Conservation (phyloP, 78 protist species). For the Diacronema lutheri region DNA sequence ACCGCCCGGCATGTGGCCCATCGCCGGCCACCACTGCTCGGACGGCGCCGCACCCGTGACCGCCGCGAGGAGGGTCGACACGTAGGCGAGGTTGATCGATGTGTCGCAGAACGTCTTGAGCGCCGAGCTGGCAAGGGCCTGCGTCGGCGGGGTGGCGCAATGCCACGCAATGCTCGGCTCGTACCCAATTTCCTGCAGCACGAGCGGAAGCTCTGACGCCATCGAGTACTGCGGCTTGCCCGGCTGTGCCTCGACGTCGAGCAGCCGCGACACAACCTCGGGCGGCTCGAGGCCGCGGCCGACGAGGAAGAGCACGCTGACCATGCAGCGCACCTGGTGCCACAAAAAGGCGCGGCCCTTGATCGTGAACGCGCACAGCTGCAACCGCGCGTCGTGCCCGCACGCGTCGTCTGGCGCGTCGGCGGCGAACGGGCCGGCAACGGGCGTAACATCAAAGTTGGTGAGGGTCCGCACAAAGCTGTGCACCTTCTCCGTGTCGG, state of each 20-base stretch:
- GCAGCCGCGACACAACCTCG: background rate
- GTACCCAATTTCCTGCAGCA: no score
- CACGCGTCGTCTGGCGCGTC: background rate
- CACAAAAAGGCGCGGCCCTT: conserved; percentile 60
- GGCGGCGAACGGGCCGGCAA: background rate
- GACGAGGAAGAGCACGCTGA: conserved; percentile 63
- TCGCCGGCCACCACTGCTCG: no score
- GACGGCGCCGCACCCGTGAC: no score
- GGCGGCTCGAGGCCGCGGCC: conserved; percentile 60
- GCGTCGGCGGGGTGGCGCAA: no score
- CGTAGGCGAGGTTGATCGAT: no score
- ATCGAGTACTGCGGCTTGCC: conserved; percentile 45
- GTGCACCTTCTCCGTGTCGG: conserved; percentile 16
- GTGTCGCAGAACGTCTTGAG: no score
- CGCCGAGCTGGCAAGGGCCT: no score
- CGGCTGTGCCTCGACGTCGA: conserved; percentile 42
- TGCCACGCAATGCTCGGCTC: no score
- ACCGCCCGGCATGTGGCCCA: no score
- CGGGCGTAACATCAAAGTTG: background rate
- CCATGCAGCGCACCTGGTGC: conserved; percentile 71
- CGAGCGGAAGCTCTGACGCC: conserved; percentile 56
- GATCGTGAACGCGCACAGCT: conserved; percentile 11
- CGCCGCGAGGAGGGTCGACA: no score
- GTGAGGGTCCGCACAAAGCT: background rate
- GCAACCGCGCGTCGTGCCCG: background rate